Evolutionary conservation across 2,329 filamentous ascomycete species (phyloP), one percentile per base, ranked within the genome.

Genomic region (Eutypa lata): DNA sequence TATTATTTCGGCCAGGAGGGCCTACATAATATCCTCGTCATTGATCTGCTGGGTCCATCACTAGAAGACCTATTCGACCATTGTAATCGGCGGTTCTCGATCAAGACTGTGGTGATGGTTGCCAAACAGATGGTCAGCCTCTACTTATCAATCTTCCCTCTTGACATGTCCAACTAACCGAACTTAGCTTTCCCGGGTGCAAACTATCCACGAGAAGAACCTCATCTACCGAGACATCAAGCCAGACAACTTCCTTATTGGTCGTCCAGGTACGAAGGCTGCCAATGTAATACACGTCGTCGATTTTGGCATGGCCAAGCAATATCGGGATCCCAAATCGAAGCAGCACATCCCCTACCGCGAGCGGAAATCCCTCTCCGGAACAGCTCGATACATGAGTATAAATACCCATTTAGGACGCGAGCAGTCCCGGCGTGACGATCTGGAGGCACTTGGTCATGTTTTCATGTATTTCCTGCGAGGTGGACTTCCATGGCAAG

Each of bases 1-100:
- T 97, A 97, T 78, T 99, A 97, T 76, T 99, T 97, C 65, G 94
- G 94, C 57, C 94, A 99, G 71, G 93, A 97, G 75, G 94, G 93
- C 64, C 87, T 97, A 28, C 94, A 99, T 80, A 97, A 99, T 77
- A 97, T 97, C 63, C 87, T 99, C 48, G 93, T 99, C 63, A 97
- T 97, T 67, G 93, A 99, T 75, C 81, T 99, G 42, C 86, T 99
- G 24, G 93, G 93, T 16, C 93, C 93, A 49, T 96, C 91, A 59
- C 81, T 99, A 55, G 93, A 99, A 71, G 93, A 99, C 69, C 83
- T 99, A 19, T 99, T 99, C 70, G 93, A 99, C 70, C 91, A 96
- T 74, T 99, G 93, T 78, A 94, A 94, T 68, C 84, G 93, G 64
- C 87, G 92, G 63, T 99, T 99, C 76, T 87, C 89, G 7, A 92